These are phyloP conservation scores for Russula abietina DNA, from an alignment of 768 basidiomycete genomes.

Conservation along the genomic window DNA sequence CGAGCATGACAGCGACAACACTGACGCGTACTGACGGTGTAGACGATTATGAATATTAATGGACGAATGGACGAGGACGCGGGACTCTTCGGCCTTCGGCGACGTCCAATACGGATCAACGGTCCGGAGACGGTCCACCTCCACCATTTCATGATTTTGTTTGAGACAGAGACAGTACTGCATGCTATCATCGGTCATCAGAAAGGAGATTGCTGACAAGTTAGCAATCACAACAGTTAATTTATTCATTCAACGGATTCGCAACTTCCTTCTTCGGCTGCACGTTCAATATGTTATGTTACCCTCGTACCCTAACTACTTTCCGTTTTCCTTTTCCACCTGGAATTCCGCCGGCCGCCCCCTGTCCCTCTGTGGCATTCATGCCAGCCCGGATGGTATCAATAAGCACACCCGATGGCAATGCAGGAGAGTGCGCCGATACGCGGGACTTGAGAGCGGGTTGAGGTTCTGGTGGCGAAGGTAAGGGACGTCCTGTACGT, in stretches of 20 bases:
- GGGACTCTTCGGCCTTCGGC: no score
- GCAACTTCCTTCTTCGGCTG: background rate
- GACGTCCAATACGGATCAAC: no score
- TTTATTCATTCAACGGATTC: constrained; percentile 14
- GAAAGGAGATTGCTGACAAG: background rate
- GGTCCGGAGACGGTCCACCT: no score
- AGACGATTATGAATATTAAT: no score
- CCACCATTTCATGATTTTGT: no score
- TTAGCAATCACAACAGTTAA: constrained; percentile 5
- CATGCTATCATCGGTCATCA: background rate
- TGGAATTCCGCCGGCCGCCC: constrained; percentile 10
- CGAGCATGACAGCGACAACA: no score
- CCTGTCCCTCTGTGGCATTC: constrained; percentile 21
- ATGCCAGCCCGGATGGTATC: constrained; percentile 25
- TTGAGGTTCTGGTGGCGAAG: constrained; percentile 69
- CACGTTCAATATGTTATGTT: constrained; percentile 4
- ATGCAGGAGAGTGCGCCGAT: constrained; percentile 22
- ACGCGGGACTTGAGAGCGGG: constrained; percentile 62
- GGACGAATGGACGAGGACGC: no score
- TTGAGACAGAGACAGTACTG: no score
- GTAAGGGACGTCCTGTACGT: constrained; percentile 38
- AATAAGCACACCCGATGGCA: constrained; percentile 22
- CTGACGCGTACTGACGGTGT: no score
- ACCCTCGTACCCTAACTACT: constrained; percentile 23
- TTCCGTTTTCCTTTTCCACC: constrained; percentile 26